These are phyloP conservation scores for Avicennia marina DNA, from an alignment of 257 asterid genomes.

Conservation along the genomic window DNA sequence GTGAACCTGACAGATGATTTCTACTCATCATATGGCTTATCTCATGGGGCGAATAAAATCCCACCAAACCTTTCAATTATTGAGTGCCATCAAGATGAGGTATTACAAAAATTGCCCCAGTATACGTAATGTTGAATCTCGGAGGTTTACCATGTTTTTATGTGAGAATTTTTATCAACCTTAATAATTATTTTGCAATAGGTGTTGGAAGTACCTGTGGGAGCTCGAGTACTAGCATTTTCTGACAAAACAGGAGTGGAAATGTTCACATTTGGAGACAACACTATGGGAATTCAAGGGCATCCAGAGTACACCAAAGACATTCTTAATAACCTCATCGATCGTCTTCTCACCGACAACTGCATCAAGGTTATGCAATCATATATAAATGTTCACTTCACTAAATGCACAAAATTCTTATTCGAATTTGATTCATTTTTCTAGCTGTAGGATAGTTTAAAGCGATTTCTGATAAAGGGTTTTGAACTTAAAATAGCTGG, in stretches of 20 bases:
- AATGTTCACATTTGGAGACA: slow-evolving; percentile 51
- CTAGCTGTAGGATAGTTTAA: neutral
- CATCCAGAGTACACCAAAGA: slow-evolving; percentile 82
- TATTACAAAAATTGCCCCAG: neutral
- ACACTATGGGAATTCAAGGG: slow-evolving; percentile 65
- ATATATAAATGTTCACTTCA: no score
- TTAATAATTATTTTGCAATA: slow-evolving; percentile 9
- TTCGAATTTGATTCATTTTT: neutral
- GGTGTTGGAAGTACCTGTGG: slow-evolving; percentile 77
- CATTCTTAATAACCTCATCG: slow-evolving; percentile 51
- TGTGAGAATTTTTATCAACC: neutral
- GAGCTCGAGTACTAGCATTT: slow-evolving; percentile 52
- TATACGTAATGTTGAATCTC: neutral
- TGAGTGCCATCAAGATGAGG: slow-evolving; percentile 85
- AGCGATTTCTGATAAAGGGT: no score
- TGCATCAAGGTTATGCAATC: slow-evolving; percentile 38
- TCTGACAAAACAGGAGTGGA: slow-evolving; percentile 72
- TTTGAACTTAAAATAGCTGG: no score
- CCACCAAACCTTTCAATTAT: slow-evolving; percentile 51
- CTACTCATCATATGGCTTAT: slow-evolving; percentile 25
- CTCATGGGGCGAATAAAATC: slow-evolving; percentile 34
- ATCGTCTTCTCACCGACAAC: slow-evolving; percentile 42
- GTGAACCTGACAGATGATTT: slow-evolving; percentile 41
- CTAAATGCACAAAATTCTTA: no score
- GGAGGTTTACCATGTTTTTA: neutral